These are phyloP conservation scores for Oryza punctata DNA, from an alignment of 176 grass and related monocot genomes.

Conservation along the genomic window DNA sequence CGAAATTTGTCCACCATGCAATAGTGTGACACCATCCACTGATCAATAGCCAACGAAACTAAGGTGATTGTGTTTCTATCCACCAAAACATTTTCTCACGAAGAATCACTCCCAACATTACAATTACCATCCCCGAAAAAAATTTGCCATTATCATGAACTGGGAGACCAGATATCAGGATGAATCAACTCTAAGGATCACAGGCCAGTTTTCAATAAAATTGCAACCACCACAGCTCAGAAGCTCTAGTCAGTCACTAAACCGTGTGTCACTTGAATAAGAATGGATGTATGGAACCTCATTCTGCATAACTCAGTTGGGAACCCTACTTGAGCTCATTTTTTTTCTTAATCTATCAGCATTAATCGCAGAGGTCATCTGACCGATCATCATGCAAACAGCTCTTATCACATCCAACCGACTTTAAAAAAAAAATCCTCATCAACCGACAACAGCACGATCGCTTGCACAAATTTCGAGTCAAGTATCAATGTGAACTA, in stretches of 20 bases:
- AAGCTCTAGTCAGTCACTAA: neutral
- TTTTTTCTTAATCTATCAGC: neutral
- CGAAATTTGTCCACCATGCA: neutral
- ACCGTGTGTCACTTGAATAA: neutral
- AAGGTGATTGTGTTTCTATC: neutral
- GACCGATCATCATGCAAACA: neutral
- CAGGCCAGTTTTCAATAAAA: neutral
- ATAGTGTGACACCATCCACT: neutral
- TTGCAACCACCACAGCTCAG: neutral
- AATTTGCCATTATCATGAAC: neutral
- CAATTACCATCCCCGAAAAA: neutral
- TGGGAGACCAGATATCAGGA: neutral
- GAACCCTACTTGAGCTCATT: neutral
- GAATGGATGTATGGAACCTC: neutral
- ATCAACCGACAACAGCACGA: neutral
- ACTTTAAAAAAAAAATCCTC: no score
- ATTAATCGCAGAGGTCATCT: no score
- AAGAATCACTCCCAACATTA: neutral
- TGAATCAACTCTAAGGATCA: neutral
- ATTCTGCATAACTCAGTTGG: neutral
- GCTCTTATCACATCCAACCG: no score
- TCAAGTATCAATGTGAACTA: slow-evolving; percentile 1
- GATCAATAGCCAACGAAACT: neutral
- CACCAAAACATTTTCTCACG: neutral
- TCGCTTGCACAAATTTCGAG: neutral